Conservation (phyloP, 2,329 filamentous ascomycete species). For the Colletotrichum shisoi region DNA sequence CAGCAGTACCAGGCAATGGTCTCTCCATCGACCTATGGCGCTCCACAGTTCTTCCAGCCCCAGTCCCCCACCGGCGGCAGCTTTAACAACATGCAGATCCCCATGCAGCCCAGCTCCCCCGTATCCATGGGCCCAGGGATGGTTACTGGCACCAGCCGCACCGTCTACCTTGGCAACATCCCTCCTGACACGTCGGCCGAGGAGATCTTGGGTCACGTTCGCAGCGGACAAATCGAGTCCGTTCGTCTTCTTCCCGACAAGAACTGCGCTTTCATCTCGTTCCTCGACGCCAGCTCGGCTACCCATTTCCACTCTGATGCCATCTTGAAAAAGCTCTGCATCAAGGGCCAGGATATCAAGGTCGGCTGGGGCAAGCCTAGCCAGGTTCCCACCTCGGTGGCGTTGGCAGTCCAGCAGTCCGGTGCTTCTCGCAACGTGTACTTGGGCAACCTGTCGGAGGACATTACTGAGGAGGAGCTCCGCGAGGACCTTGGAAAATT, state of each 20-base stretch:
- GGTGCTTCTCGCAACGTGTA: constrained; percentile 97
- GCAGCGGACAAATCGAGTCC: constrained; percentile 98
- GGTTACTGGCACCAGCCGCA: constrained; percentile 89
- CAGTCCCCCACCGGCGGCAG: constrained; percentile 82
- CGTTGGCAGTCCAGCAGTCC: constrained; percentile 96
- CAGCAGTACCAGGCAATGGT: constrained; percentile 85
- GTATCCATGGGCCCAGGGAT: constrained; percentile 80
- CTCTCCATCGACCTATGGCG: constrained; percentile 83
- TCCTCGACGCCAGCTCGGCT: constrained; percentile 95
- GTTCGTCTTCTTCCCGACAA: constrained; percentile 95
- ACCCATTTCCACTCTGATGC: constrained; percentile 99
- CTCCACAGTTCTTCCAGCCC: constrained; percentile 83
- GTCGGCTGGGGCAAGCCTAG: constrained; percentile 99
- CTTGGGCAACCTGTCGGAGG: constrained; percentile 89
- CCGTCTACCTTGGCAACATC: constrained; percentile 97
- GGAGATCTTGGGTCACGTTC: constrained; percentile 94
- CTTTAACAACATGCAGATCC: constrained; percentile 67
- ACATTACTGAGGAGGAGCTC: constrained; percentile 88
- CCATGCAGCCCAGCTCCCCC: constrained; percentile 73
- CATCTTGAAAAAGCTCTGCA: constrained; percentile 98
- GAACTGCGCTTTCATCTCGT: constrained; percentile 99
- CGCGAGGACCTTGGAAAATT: constrained; percentile 96
- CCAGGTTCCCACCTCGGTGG: constrained; percentile 95
- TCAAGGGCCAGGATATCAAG: constrained; percentile 99
- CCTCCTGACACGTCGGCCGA: constrained; percentile 97